A percentile compares a stretch with the other conserved stretches of the same genome.
Conservation (phyloP, 768 basidiomycete species). For the Amanita inopinata region DNA sequence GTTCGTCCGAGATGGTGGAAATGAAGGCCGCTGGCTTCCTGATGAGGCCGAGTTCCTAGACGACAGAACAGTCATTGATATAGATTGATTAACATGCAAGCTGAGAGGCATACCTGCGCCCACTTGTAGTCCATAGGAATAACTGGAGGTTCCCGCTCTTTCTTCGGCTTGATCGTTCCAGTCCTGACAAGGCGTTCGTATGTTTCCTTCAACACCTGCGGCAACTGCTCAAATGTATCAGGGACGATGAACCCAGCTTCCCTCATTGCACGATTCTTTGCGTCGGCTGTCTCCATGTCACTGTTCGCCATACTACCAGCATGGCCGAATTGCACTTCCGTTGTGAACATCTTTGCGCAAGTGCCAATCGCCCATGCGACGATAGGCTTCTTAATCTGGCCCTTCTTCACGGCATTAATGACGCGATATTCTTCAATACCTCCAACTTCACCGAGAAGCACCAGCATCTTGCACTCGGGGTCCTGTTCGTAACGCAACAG, state of each 20-base stretch:
- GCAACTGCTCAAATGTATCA: constrained; percentile 95
- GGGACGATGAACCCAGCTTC: constrained; percentile 95
- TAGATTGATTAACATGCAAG: neutral
- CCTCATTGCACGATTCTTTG: constrained; percentile 95
- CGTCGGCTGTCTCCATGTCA: constrained; percentile 93
- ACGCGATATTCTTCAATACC: constrained; percentile 99
- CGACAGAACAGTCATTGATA: constrained; percentile 1
- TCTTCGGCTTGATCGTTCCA: constrained; percentile 59
- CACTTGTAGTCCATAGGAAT: constrained; percentile 99
- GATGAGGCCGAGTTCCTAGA: constrained; percentile 83
- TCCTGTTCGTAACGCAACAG: constrained; percentile 95
- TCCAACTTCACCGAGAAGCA: constrained; percentile 96
- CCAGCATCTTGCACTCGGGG: constrained; percentile 97
- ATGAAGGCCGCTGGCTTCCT: constrained; percentile 98
- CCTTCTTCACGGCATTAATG: constrained; percentile 92
- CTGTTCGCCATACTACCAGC: constrained; percentile 98
- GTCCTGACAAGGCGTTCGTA: constrained; percentile 71
- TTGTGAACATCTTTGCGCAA: constrained; percentile 99
- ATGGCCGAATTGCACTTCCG: constrained; percentile 99
- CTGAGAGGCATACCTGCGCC: constrained; percentile 51
- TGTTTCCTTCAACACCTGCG: constrained; percentile 71
- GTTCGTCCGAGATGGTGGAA: constrained; percentile 98
- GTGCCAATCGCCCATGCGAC: constrained; percentile 99
- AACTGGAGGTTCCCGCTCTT: constrained; percentile 83
- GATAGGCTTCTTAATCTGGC: constrained; percentile 94